phyloP scores from a whole-genome alignment of 805 yeast species.

The Blastobotrys attinorum region DNA sequence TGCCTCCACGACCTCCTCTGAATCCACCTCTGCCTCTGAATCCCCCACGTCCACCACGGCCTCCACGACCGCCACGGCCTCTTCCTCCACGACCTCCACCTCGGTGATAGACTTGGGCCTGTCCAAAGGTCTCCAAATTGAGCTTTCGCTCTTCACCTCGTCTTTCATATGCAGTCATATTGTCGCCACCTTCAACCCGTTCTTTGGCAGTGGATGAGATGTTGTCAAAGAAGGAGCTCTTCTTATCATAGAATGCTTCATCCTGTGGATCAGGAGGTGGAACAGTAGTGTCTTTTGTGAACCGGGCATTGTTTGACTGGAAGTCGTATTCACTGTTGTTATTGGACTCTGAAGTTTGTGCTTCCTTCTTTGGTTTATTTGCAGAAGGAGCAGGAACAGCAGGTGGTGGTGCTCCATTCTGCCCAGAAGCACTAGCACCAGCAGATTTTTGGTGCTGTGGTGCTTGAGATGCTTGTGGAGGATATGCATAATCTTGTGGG shows the following conservation, averaged over 20 bases:
- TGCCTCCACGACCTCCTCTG: not conserved
- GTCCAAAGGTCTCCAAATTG: constrained; percentile 81
- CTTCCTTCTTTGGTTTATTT: constrained; percentile 5
- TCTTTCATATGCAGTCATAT: constrained; percentile 33
- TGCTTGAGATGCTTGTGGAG: constrained; percentile 10
- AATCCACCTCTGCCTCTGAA: constrained; percentile 29
- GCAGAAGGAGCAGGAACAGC: not conserved
- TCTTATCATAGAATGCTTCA: constrained; percentile 53
- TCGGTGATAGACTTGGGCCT: constrained; percentile 42
- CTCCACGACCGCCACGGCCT: constrained; percentile 40
- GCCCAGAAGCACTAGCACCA: not conserved
- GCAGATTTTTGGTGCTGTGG: constrained; percentile 2
- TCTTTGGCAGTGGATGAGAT: constrained; percentile 54
- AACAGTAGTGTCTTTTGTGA: constrained; percentile 38
- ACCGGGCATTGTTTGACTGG: constrained; percentile 63
- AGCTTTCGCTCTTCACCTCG: constrained; percentile 67
- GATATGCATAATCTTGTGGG: constrained; percentile 4
- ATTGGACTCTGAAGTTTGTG: constrained; percentile 7
- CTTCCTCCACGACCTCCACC: constrained; percentile 45
- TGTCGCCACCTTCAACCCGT: constrained; percentile 30
- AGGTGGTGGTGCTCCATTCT: not conserved
- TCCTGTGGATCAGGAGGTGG: constrained; percentile 21
- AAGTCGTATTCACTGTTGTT: constrained; percentile 59
- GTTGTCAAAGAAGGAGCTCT: constrained; percentile 81
- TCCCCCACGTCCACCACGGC: constrained; percentile 31